Base-by-base conservation (phyloP, 345 rosid genomes). In the Eutrema heterophyllum region DNA sequence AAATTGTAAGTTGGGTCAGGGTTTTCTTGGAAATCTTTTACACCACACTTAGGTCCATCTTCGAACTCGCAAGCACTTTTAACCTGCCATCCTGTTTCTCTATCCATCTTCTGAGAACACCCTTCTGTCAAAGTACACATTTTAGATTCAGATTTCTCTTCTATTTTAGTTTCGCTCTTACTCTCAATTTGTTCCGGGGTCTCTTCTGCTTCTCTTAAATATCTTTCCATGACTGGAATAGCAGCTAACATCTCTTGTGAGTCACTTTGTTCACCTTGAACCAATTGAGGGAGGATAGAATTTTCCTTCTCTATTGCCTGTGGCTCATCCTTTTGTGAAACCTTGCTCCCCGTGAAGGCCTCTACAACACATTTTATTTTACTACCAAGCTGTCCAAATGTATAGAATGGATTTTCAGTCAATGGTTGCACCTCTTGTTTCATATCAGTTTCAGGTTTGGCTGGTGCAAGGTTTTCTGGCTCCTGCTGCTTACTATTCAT, bases 311-410 rank as follows among this genome's bases (percentile, higher is more conserved):
- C 82, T 44, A 75, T 62, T 67, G 73, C 75, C 53, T 83, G 70
- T 54, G 74, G 49, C 66, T 71, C 61, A 70, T 55, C 67, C 27
- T 64, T 83, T 74, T 59, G 80, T 70, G 70, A 77, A 40, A 67
- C 33, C 70, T 78, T 77, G 79, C 60, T 80, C 59, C 74, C 77
- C 12, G 78, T 49, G 70, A 73, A 60, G 72, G 72, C 64, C 71
- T 77, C 86, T 61, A 79, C 81, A 36, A 72, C 74, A 78, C 65
- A 66, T 70, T 81, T 56, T 18, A 67, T 0, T 59, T 72, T 65
- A 70, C 79, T 78, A 49, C 62, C 76, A 49, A 64, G 49, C 55
- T 81, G 86, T 67, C 78, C 80, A 49, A 77, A 77, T 49, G 77
- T 56, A 35, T 80, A 76, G 61, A 80, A 82, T 24, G 71, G 26